Base-by-base conservation (phyloP, 2,329 filamentous ascomycete species). In the Cytospora piceae region DNA sequence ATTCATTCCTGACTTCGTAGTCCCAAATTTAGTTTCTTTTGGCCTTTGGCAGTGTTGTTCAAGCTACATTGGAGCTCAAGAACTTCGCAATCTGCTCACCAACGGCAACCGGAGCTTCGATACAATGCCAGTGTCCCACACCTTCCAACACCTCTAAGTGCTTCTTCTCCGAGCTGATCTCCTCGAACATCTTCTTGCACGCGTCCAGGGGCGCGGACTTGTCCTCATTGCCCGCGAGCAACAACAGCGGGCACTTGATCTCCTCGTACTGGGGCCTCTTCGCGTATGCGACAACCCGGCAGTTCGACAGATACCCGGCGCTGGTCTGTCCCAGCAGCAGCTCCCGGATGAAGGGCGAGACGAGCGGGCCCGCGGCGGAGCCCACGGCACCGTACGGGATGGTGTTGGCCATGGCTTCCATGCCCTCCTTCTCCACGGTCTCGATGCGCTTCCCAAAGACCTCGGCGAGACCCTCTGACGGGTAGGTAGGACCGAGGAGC, bases 401-500 rank as follows among this genome's bases (percentile, higher is more conserved):
- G 7, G 63, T 58, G 8, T 65, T 55, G 20, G 63, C 63, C 63
- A 65, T 61, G 17, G 63, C 31, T 22, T 55, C 52, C 63, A 65
- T 62, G n/a, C 67, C 77, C 69, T 67, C 82, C 81, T 80, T 76
- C 64, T 81, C 74, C 0, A 88, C 84, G 3, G 49, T 55, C 24
- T 59, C 51, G 39, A 66, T 63, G 32, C 64, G 53, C 46, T 63
- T 63, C 49, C 55, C 64, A 54, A 66, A 66, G 31, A 52, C 61
- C 27, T 34, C 37, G 2, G 59, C 63, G 5, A 83, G 70, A 1
- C 72, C 74, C 2, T 78, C 72, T 22, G 75, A 81, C 4, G 88
- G 88, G 71, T 88, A 81, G 2, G 89, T 87, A 2, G 89, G 88
- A 0, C 89, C 89, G 66, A 91, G 82, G n/a, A 88, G 79, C 0